Base-by-base conservation (phyloP, 345 rosid species). In the Limnanthes douglasii region DNA sequence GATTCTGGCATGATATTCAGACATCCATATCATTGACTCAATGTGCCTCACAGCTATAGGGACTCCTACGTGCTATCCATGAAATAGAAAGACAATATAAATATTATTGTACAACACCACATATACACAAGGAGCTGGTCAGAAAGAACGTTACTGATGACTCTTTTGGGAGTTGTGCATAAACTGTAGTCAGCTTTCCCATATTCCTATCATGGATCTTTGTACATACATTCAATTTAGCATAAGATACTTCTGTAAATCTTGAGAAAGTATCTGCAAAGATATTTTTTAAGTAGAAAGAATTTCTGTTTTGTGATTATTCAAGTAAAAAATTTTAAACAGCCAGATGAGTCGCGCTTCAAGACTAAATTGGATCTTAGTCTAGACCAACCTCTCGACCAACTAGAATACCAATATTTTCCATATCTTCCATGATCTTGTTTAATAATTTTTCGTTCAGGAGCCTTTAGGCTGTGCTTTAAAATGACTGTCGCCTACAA, bases 1-100 rank as follows among this genome's bases (percentile, higher is more conserved):
- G 79, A 90, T 90, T 64, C 95, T 70, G 21, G 98, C 98, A 70
- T 90, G 95, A 39, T 95, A 81, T 60, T 90, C 98, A 18, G 95
- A 80, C 95, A 84, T 90, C 43, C 95, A 64, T 28, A 90, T 90
- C 98, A 90, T 90, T 2, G 94, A 90, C 64, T 90, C 98, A 1
- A 84, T 80, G 65, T 90, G 98, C 60, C 98, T 72, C 54, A 86
- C 86, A n/a, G 94, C 98, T 18, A 90, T 90, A 0, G 94, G 92
- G 21, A 90, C 85, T 28, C 98, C 98, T 73, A 95, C 98, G 18
- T 78, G 77, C 98, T 90, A 52, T 31, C 39, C 16, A 31, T n/a
- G 45, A 30, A 45, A 34, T 37, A 47, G 15, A 1, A 61, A 15
- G 17, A 34, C n/a, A n/a, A 18, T 19, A 31, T 28, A 34, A 22